Evolutionary conservation across 768 basidiomycete species (phyloP), one percentile per base, ranked within the genome.

Genomic region (Tephrocybe sp.): DNA sequence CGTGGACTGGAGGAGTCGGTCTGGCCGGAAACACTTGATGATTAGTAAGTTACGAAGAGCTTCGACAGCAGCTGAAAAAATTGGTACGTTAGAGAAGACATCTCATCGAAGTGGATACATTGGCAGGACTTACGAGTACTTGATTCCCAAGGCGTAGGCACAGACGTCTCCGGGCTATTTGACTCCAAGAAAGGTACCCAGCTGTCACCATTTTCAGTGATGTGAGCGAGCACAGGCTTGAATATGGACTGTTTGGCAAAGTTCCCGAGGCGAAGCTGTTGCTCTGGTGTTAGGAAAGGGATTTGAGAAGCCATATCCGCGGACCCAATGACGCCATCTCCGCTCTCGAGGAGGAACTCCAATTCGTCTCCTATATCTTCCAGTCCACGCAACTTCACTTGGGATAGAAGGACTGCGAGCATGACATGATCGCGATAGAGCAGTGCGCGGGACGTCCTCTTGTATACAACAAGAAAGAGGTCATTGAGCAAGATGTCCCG

Each of bases 11-110:
- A 94, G 71, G 11, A 98, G 77, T 45, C 94, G 86, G 69, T 98
- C 96, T 6, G 96, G 94, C 42, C 96, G 83, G 67, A 99, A 77
- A 66, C 88, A 96, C 68, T 94, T 94, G 68, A 96, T 79, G 52
- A 97, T 69, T 21, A 93, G 73, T 50, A 93, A 76, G 18, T 81
- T 74, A 18, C 92, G 85, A 53, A 92, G 82, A 12, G 88, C 86
- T 56, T 87, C 83, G 36, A 86, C 72, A 45, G 87, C 81, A 57
- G 83, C 93, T 88, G 54, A 53, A 36, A 36, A 36, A 50, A 57
- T 37, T 34, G 20, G 25, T 39, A 36, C 38, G 48, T 57, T 20
- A 54, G 47, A 38, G 24, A 51, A 37, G 58, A 25, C 4, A 40
- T n/a, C n/a, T n/a, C n/a, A n/a, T 41, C 33, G 9, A 8, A n/a